Evolutionary conservation across 2,329 filamentous ascomycete species (phyloP).

Genomic region (Ciborinia camelliae): DNA sequence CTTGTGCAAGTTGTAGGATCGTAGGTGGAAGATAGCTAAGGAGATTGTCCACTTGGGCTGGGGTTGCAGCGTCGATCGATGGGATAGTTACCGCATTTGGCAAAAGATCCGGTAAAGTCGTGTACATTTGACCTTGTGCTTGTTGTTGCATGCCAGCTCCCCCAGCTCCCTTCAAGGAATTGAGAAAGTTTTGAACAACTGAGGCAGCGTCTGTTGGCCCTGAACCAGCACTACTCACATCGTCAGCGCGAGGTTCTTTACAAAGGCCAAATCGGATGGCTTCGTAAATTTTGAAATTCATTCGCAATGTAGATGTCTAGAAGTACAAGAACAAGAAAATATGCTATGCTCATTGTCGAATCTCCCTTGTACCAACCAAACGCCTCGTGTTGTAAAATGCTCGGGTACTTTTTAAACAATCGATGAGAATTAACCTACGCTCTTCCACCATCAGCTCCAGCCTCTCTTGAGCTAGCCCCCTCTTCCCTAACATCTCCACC

Average conservation of each 20-base stretch:
- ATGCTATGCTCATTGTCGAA: conserved; percentile 23
- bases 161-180: conserved; percentile 63
- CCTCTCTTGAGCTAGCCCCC: conserved; percentile 82
- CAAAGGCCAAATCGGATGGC: conserved; percentile 13
- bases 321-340: conserved; percentile 36
- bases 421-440: conserved; percentile 74
- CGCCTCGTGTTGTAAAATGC: conserved; percentile 34
- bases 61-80: conserved; percentile 56
- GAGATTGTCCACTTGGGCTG: conserved; percentile 69
- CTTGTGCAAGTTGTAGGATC: conserved; percentile 72
- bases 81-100: conserved; percentile 74
- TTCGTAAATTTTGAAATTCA: conserved; percentile 29
- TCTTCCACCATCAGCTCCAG: conserved; percentile 94
- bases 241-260: conserved; percentile 42
- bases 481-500: conserved; percentile 90
- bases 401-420: conserved; percentile 27
- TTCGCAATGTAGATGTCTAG: conserved; percentile 36
- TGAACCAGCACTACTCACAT: conserved; percentile 53
- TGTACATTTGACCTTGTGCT: conserved; percentile 64
- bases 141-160: conserved; percentile 43
- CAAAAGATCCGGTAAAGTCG: conserved; percentile 82
- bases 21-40: conserved; percentile 75
- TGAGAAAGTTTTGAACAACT: conserved; percentile 83
- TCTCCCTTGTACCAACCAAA: conserved; percentile 32
- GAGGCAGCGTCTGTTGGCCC: conserved; percentile 65